Conservation (phyloP, 1,284 basidiomycete species). For the Fomitopsis betulina region DNA sequence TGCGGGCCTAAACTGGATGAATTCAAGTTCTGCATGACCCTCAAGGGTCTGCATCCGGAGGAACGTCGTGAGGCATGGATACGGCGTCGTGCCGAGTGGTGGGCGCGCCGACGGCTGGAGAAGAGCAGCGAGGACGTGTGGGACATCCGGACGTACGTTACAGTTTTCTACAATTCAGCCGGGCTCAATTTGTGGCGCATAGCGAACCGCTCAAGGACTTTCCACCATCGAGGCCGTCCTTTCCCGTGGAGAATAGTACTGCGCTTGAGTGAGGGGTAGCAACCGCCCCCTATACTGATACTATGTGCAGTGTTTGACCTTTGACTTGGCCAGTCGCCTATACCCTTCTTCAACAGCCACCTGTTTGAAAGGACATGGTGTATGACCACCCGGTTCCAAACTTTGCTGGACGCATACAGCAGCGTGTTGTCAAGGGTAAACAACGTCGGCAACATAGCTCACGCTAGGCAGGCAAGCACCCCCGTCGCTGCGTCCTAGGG, state of each 20-base stretch:
- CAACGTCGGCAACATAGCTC: no score
- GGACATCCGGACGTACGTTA: slow-evolving; percentile 73
- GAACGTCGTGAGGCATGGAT: slow-evolving; percentile 83
- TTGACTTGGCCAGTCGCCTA: no score
- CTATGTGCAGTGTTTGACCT: no score
- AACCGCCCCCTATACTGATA: no score
- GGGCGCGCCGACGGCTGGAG: slow-evolving; percentile 71
- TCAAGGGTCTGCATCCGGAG: slow-evolving; percentile 76
- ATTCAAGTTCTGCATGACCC: slow-evolving; percentile 93
- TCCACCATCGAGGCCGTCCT: background rate
- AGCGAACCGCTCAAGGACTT: slow-evolving; percentile 2
- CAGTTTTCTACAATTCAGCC: background rate
- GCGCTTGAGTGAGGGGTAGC: background rate
- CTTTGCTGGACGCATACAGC: no score
- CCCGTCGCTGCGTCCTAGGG: no score
- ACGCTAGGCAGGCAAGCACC: no score
- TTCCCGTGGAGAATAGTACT: background rate
- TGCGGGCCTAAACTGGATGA: slow-evolving; percentile 84
- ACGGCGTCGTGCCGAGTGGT: slow-evolving; percentile 83
- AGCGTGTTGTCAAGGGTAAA: no score
- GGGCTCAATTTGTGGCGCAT: background rate
- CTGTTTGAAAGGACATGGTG: no score
- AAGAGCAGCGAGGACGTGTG: slow-evolving; percentile 93
- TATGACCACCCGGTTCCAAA: no score
- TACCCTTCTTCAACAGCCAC: no score